Evolutionary conservation across 352 stramenopile genomes (phyloP).

Genomic region (Pythium volutum): DNA sequence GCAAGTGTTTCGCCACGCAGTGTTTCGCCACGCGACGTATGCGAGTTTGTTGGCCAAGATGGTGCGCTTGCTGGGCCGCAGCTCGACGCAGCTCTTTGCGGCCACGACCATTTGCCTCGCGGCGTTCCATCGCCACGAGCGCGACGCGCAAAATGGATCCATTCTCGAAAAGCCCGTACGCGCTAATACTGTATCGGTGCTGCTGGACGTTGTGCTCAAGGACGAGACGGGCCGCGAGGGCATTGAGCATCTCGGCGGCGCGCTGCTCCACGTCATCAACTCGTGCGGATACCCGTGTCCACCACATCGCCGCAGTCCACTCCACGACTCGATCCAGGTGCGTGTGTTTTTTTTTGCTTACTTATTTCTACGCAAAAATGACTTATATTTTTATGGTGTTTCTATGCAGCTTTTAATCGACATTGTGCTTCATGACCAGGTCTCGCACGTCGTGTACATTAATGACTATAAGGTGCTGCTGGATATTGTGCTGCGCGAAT

Average conservation of each 20-base stretch:
- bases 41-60: conserved; percentile 58
- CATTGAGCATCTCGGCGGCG: conserved; percentile 56
- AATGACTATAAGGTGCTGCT: conserved; percentile 78
- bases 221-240: conserved; percentile 39
- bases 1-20: conserved; percentile 33
- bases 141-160: conserved; percentile 3
- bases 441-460: conserved; percentile 51
- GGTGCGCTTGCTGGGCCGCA: conserved; percentile 46
- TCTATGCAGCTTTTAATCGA: conserved; percentile 46
- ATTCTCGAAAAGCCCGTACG: background rate
- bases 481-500: conserved; percentile 65
- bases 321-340: conserved; percentile 59
- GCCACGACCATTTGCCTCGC: conserved; percentile 56
- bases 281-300: conserved; percentile 72
- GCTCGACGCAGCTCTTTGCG: conserved; percentile 67
- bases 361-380: background rate
- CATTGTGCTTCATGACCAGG: conserved; percentile 43
- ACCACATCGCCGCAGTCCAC: conserved; percentile 29
- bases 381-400: background rate
- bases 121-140: conserved; percentile 55
- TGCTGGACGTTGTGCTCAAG: conserved; percentile 50
- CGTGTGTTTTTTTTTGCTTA: background rate
- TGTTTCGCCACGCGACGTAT: conserved; percentile 53
- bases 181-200: conserved; percentile 19
- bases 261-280: conserved; percentile 78